Base-by-base conservation (phyloP, 129 eudicot species). In the Sambucus nigra region DNA sequence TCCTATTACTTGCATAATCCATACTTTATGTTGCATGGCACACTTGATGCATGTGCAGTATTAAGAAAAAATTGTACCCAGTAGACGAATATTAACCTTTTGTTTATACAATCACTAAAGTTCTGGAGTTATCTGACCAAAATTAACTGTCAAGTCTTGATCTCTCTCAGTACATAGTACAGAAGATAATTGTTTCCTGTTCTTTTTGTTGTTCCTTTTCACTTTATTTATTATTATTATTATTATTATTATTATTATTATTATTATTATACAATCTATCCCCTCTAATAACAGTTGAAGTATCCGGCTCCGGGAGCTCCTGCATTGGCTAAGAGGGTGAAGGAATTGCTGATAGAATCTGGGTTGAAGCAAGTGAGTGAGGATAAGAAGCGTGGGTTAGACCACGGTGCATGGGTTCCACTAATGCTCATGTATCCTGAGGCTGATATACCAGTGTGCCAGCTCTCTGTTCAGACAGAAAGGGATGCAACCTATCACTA, bases 351-450 rank as follows among this genome's bases (percentile, higher is more conserved):
- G 5, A 42, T n/a, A 53, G 68, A 66, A 25, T 69, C 82, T 24
- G 94, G 97, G 26, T 68, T 83, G 55, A 55, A 73, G n/a, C 53
- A 65, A 17, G 92, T 80, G 9, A 57, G 64, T 5, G 78, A 69
- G 61, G 97, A 88, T 19, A 73, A 73, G 47, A 66, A 78, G 23
- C 87, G 94, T 0, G 97, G 97, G 23, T 68, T 88, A n/a, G 97
- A 88, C 74, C 97, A 88, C 12, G 97, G 97, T 7, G 94, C 94
- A 3, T 88, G 97, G 97, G 92, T 84, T 22, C 97, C 97, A 3
- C 80, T 88, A n/a, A 80, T 84, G 92, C 91, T 88, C 11, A 88
- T 88, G 97, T 88, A 80, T 62, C 97, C 97, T 0, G 87, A 80
- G 19, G 87, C 94, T 18, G 69, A 88, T 41, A 80, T 88, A 28